Evolutionary conservation across 345 rosid species (phyloP).

Genomic region (Populus pruinosa): DNA sequence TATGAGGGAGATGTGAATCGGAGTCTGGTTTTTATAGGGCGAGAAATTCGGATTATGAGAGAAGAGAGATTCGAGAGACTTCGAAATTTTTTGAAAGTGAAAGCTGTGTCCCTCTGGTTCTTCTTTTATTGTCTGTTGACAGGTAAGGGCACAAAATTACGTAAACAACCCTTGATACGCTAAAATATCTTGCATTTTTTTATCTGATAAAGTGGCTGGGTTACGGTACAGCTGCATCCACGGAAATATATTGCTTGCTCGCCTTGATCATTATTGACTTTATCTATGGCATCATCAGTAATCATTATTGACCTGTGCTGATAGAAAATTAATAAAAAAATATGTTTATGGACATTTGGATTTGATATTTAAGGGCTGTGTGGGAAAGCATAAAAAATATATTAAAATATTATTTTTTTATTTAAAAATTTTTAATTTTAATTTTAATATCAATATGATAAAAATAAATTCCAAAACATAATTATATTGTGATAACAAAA

Average conservation of each 20-base stretch:
- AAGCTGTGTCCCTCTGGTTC: not conserved
- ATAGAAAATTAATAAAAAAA: no score
- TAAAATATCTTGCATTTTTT: not conserved
- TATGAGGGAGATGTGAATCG: not conserved
- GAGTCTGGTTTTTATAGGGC: not conserved
- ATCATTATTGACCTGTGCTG: no score
- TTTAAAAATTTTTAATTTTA: no score
- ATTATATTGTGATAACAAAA: no score
- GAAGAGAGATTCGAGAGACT: slow-evolving; percentile 17
- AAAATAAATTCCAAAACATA: no score
- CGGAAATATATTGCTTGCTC: not conserved
- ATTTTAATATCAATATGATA: no score
- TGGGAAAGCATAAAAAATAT: no score
- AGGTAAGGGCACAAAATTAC: not conserved
- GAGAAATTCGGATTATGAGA: not conserved
- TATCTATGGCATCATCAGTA: no score
- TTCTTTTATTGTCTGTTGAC: not conserved
- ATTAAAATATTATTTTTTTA: no score
- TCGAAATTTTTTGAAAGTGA: slow-evolving; percentile 22
- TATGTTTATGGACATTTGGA: no score
- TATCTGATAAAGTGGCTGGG: not conserved
- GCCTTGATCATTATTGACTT: no score
- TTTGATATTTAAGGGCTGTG: no score
- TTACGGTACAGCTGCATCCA: not conserved
- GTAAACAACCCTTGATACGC: not conserved